phyloP scores from a whole-genome alignment of 2,329 filamentous ascomycete species.

The Cadophora malorum region DNA sequence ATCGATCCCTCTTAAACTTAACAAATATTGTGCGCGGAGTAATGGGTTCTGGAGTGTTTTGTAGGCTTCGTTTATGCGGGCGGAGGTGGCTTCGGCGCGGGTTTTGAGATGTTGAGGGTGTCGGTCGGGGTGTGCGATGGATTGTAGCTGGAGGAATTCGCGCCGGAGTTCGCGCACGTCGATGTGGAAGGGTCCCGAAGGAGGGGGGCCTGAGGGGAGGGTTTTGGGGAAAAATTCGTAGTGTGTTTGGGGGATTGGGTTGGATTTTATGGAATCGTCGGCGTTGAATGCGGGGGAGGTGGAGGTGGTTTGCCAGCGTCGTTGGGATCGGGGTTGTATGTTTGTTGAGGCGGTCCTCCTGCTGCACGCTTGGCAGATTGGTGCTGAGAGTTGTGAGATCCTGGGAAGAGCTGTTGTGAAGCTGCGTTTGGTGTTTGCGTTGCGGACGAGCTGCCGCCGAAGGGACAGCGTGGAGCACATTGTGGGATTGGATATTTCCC shows the following conservation, averaged over 20 bases:
- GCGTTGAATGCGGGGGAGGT: not conserved
- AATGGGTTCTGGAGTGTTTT: conserved; percentile 82
- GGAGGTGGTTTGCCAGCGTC: conserved; percentile 14
- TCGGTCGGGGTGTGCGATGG: conserved; percentile 74
- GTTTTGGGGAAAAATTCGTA: conserved; percentile 90
- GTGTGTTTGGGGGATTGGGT: conserved; percentile 58
- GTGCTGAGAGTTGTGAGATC: not conserved
- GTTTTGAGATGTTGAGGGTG: conserved; percentile 57
- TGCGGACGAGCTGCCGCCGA: conserved; percentile 6
- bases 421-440: not conserved
- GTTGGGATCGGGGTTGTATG: not conserved
- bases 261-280: conserved; percentile 4
- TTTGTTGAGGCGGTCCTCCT: not conserved
- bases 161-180: conserved; percentile 72
- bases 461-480: conserved; percentile 19
- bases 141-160: conserved; percentile 88
- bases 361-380: conserved; percentile 10
- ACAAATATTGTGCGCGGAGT: conserved; percentile 84
- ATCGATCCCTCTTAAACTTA: conserved; percentile 74
- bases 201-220: conserved; percentile 79
- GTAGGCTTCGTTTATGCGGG: conserved; percentile 91
- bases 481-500: not conserved
- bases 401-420: not conserved
- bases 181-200: conserved; percentile 76
- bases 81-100: conserved; percentile 77